phyloP scores from a whole-genome alignment of 257 asterid genomes.

The Nicotiana obtusifolia region DNA sequence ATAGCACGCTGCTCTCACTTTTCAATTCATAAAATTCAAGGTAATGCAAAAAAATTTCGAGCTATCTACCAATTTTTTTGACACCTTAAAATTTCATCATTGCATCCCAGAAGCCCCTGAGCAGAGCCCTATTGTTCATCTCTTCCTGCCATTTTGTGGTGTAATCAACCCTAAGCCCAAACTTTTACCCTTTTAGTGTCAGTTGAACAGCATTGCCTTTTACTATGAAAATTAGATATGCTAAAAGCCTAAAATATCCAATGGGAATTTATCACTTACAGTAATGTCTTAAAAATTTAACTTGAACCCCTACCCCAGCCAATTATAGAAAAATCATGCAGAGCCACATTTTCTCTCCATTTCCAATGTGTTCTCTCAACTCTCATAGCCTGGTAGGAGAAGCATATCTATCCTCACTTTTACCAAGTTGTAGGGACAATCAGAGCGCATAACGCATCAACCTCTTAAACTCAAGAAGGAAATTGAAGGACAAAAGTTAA shows the following conservation, averaged over 20 bases:
- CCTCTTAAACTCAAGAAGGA: background rate
- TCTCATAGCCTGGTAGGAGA: background rate
- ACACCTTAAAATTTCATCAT: background rate
- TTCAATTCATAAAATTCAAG: background rate
- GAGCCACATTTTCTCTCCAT: background rate
- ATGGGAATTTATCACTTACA: background rate
- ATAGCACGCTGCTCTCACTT: background rate
- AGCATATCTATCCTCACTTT: background rate
- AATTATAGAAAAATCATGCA: background rate
- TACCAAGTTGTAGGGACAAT: background rate
- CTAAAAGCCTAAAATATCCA: background rate
- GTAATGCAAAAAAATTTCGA: background rate
- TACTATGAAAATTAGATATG: background rate
- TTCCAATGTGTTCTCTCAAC: background rate
- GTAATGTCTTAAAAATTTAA: background rate
- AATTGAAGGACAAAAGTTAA: background rate
- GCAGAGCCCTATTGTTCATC: background rate
- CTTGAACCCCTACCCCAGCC: background rate
- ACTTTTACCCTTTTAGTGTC: background rate
- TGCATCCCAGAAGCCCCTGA: background rate
- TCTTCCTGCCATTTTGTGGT: background rate
- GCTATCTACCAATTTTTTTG: background rate
- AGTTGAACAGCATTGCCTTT: conserved; percentile 1
- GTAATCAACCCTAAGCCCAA: background rate
- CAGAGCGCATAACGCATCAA: background rate